Evolutionary conservation across 495 filamentous ascomycete genomes (phyloP), one percentile per base, ranked within the genome.

Genomic region (Penicillium paradoxum): DNA sequence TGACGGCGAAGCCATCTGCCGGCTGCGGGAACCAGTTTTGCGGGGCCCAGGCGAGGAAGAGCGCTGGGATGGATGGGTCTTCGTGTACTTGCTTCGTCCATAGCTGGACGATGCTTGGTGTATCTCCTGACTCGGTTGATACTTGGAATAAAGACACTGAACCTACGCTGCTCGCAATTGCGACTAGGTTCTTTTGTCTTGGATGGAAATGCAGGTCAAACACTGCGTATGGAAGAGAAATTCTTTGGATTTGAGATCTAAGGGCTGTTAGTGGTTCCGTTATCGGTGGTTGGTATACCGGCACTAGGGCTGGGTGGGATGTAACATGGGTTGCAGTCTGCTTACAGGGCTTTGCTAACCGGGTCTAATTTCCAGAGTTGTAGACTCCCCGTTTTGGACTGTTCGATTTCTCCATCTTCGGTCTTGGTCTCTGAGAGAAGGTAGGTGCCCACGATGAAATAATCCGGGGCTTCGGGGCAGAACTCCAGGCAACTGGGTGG

Each of bases 401-500:
- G 86, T 10, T 70, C 43, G 51, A 63, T 59, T 17, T 66, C 62
- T 32, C 62, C 60, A 6, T 73, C 61, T 14, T 57, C 51, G 14
- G 57, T 57, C 32, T 74, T 69, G 7, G 52, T 64, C 48, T 79
- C 77, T 47, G 89, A 77, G 22, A 97, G 75, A 41, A 84, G 73
- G 67, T 98, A 98, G 1, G 93, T 96, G 18, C 93, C 93, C 34
- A 96, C 78, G 1, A 96, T 68, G 57, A 96, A 84, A 57, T 83
- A 82, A 8, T 85, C 72, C 6, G 82, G 80, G 33, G 81, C 59
- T 5, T 67, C 62, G 0, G 86, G 87, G 48, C 83, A 87, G 65
- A 95, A 92, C 55, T 91, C 86, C 13, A 96, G 73, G 65, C 90
- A 96, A 64, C 89, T 90, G 2, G 91, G 91, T 10, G 89, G 91